Evolutionary conservation across 805 yeast species (phyloP), one percentile per base, ranked within the genome.

Genomic region (Teunomyces funiuensis): DNA sequence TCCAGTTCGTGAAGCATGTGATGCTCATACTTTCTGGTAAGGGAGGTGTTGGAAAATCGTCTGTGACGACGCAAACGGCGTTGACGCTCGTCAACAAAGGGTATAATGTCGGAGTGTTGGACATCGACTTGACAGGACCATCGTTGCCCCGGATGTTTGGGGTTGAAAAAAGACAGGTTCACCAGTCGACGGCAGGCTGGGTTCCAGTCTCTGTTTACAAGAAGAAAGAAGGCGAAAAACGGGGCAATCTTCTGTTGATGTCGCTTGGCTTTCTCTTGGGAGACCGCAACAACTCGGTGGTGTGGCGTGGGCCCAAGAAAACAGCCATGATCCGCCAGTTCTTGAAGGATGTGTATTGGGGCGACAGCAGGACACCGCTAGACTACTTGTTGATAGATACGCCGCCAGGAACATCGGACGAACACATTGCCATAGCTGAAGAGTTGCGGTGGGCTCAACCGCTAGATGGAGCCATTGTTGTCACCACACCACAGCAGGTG

Each of bases 381-480:
- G 80, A 83, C 53, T 91, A 86, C 57, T 65, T 91, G 42, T 65
- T 93, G 23, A 89, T 93, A 5, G 99, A 93, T 60, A 93, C 99
- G 0, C 99, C 99, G 1, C 99, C 99, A 0, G 99, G 99, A 0
- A 93, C 99, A 0, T 85, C 96, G 0, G 99, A 93, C 63, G 99
- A 93, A 60, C 99, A 93, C 60, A 93, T 93, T 28, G 89, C 97
- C 3, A 85, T 95, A 28, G 97, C 97, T 4, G 98, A 93, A 57
- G 95, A 89, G 61, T 71, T 93, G 29, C 66, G 84, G 42, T 75
- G 66, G 58, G 81, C 82, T 1, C 73, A 74, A 19, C 88, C 91
- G 2, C 54, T 69, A 3, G 96, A 88, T 53, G 98, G 98, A 0
- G 97, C 97, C 1, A 82, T 93, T 0, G 78, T 93, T 2, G 99